These are phyloP conservation scores for Malassezia sympodialis DNA, from an alignment of 1,284 basidiomycete species.

Conservation along the genomic window DNA sequence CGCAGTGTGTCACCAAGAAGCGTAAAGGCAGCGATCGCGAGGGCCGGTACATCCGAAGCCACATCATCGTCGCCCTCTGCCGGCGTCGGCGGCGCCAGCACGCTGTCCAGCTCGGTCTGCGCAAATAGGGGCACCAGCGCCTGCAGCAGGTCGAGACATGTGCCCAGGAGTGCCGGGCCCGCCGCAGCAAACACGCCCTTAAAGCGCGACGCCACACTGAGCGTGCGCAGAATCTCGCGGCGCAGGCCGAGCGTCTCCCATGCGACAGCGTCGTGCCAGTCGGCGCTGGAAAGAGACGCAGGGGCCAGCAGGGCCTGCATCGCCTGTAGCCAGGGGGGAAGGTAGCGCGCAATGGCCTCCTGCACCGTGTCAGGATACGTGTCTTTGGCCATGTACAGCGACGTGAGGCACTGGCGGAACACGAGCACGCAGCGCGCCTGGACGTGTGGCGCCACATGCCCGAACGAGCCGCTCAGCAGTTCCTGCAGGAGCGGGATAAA, in stretches of 20 bases:
- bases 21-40: slow-evolving; percentile 70
- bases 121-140: slow-evolving; percentile 24
- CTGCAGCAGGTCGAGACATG: slow-evolving; percentile 21
- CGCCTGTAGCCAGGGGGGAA: slow-evolving; percentile 63
- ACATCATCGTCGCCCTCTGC: slow-evolving; percentile 64
- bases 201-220: slow-evolving; percentile 37
- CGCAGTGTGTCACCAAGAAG: slow-evolving; percentile 62
- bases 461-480: slow-evolving; percentile 21
- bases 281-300: slow-evolving; percentile 3
- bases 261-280: slow-evolving; percentile 5
- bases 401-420: slow-evolving; percentile 78
- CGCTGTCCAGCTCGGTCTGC: slow-evolving; percentile 31
- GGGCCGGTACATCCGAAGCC: slow-evolving; percentile 57
- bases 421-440: slow-evolving; percentile 72
- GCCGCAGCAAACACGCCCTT: slow-evolving; percentile 20
- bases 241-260: slow-evolving; percentile 30
- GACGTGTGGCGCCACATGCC: slow-evolving; percentile 22
- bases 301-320: slow-evolving; percentile 24
- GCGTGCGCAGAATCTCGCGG: slow-evolving; percentile 35
- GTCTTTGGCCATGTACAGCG: slow-evolving; percentile 87
- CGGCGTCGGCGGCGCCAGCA: slow-evolving; percentile 52
- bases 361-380: slow-evolving; percentile 75
- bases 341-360: slow-evolving; percentile 66
- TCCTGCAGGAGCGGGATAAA: slow-evolving; percentile 34
- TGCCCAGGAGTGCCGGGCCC: slow-evolving; percentile 17